Conservation (phyloP, 352 stramenopile genomes). For the Halophytophthora polymorphica region DNA sequence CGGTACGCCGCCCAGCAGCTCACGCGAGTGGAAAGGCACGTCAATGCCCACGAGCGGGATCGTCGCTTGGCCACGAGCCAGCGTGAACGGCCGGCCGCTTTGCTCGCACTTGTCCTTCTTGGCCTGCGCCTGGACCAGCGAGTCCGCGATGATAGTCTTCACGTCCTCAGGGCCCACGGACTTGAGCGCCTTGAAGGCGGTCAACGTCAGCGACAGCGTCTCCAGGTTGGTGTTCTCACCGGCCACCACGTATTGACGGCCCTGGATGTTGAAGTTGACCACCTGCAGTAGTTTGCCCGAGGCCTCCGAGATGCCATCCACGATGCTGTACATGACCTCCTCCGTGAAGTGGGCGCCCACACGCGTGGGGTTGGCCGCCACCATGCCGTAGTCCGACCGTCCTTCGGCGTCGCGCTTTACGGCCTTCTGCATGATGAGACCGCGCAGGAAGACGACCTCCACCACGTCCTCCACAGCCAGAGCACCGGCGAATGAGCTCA, state of each 20-base stretch:
- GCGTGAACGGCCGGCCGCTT: slow-evolving; percentile 51
- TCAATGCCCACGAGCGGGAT: slow-evolving; percentile 88
- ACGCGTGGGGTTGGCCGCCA: slow-evolving; percentile 78
- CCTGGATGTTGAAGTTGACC: slow-evolving; percentile 88
- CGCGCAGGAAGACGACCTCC: slow-evolving; percentile 84
- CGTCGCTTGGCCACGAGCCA: slow-evolving; percentile 69
- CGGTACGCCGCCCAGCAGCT: slow-evolving; percentile 78
- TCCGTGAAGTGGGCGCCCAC: slow-evolving; percentile 73
- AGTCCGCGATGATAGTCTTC: slow-evolving; percentile 50
- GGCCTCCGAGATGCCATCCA: slow-evolving; percentile 55
- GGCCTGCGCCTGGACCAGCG: slow-evolving; percentile 45
- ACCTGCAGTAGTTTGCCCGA: slow-evolving; percentile 80
- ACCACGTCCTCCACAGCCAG: slow-evolving; percentile 70
- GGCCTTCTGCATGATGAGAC: slow-evolving; percentile 62
- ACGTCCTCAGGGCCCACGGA: slow-evolving; percentile 42
- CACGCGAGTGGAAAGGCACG: slow-evolving; percentile 87
- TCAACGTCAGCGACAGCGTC: slow-evolving; percentile 63
- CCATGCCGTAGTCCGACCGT: slow-evolving; percentile 86
- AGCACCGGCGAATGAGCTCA: slow-evolving; percentile 74
- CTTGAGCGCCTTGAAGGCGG: slow-evolving; percentile 45
- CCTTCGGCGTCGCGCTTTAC: slow-evolving; percentile 54
- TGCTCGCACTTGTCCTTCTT: slow-evolving; percentile 63
- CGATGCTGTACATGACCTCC: slow-evolving; percentile 60
- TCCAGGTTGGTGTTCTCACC: slow-evolving; percentile 82
- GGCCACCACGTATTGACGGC: slow-evolving; percentile 82